A percentile compares a stretch with the other conserved stretches of the same genome.
These are phyloP conservation scores for Zarea fungicola DNA, from an alignment of 2,329 filamentous ascomycete genomes.

Conservation along the genomic window DNA sequence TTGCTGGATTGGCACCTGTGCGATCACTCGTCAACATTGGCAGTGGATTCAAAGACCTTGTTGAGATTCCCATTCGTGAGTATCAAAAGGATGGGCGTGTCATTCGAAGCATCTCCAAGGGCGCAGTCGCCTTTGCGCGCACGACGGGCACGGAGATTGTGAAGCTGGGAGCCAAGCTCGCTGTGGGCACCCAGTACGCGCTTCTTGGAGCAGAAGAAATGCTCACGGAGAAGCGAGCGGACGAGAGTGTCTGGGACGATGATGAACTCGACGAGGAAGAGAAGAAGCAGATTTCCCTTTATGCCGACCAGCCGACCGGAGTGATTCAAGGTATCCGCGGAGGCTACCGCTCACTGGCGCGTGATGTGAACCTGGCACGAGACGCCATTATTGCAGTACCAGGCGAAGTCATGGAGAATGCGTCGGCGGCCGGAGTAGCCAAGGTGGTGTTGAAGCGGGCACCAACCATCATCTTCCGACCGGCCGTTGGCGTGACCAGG, in stretches of 20 bases:
- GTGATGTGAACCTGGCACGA: slow-evolving; percentile 78
- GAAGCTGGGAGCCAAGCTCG: slow-evolving; percentile 87
- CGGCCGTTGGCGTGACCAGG: slow-evolving; percentile 84
- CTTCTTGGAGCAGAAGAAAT: slow-evolving; percentile 84
- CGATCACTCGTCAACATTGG: slow-evolving; percentile 87
- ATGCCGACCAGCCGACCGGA: slow-evolving; percentile 88
- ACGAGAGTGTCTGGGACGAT: slow-evolving; percentile 48
- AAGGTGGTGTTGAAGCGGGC: slow-evolving; percentile 73
- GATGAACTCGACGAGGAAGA: slow-evolving; percentile 62
- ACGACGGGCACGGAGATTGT: slow-evolving; percentile 94
- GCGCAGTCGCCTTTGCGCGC: slow-evolving; percentile 81
- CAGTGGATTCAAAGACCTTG: slow-evolving; percentile 76
- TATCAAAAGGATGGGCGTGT: slow-evolving; percentile 93
- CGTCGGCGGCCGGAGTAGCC: slow-evolving; percentile 73
- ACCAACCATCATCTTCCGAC: slow-evolving; percentile 88
- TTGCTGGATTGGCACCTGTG: slow-evolving; percentile 86
- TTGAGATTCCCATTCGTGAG: slow-evolving; percentile 85
- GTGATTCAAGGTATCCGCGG: slow-evolving; percentile 81
- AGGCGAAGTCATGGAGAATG: slow-evolving; percentile 82
- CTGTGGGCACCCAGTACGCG: slow-evolving; percentile 90
- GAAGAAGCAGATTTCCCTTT: slow-evolving; percentile 76
- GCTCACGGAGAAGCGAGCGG: slow-evolving; percentile 45
- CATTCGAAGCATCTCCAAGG: slow-evolving; percentile 86
- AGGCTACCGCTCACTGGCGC: slow-evolving; percentile 74
- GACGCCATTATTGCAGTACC: slow-evolving; percentile 95